Base-by-base conservation (phyloP, 306 rosid species). In the Vicia sativa region DNA sequence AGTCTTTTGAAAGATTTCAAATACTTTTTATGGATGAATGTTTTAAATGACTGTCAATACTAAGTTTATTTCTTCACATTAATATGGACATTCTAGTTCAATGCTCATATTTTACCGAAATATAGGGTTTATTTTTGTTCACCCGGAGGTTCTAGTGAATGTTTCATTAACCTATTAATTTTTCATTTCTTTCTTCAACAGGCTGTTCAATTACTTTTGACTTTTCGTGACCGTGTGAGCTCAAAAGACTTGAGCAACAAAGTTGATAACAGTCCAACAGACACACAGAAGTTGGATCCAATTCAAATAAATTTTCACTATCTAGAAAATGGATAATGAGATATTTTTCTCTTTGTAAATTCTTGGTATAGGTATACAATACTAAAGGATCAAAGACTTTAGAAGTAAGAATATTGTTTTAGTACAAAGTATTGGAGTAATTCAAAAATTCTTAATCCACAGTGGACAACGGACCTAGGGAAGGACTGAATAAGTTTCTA, bases 381-480 rank as follows among this genome's bases (percentile, higher is more conserved):
- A n/a, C n/a, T n/a, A n/a, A n/a, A n/a, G n/a, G n/a, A n/a, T n/a
- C n/a, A n/a, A n/a, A n/a, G n/a, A n/a, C n/a, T n/a, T n/a, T n/a
- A n/a, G n/a, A n/a, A n/a, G n/a, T n/a, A n/a, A n/a, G n/a, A n/a
- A n/a, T n/a, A n/a, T n/a, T n/a, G n/a, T n/a, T n/a, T n/a, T n/a
- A n/a, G n/a, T n/a, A n/a, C n/a, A n/a, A n/a, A n/a, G n/a, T n/a
- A n/a, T n/a, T n/a, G n/a, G n/a, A n/a, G n/a, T n/a, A n/a, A n/a
- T 63, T 42, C 66, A 73, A 31, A 56, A 54, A 62, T 48, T 77
- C 64, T 59, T 56, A 35, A 80, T 74, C 55, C 37, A 67, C 86
- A 92, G 98, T 92, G 84, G 98, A 90, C 79, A 92, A 92, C 11
- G 98, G 96, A 73, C 83, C 91, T 23, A 84, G 98, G 72, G 91